Evolutionary conservation across 108 stramenopile species (phyloP).

Genomic region (Discostella pseudostelligera): DNA sequence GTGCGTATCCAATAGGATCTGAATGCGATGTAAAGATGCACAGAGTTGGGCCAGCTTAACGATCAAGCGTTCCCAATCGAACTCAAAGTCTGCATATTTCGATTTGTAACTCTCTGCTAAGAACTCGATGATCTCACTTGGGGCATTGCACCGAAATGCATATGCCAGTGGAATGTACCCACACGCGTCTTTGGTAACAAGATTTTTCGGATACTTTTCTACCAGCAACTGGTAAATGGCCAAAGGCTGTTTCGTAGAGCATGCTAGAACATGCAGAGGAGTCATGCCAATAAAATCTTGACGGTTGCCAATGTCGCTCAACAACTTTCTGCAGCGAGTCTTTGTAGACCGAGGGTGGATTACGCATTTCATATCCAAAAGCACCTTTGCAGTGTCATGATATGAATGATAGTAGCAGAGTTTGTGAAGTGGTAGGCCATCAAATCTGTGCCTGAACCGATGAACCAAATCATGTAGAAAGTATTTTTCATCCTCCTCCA

Average conservation of each 20-base stretch:
- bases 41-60: not conserved
- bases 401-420: too few species aligned
- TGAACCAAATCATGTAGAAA: too few species aligned
- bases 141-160: constrained; percentile 1
- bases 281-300: not conserved
- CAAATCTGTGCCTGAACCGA: too few species aligned
- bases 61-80: not conserved
- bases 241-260: not conserved
- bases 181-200: not conserved
- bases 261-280: constrained; percentile 7
- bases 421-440: too few species aligned
- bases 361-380: not conserved
- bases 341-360: constrained; percentile 2
- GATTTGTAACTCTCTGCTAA: constrained; percentile 1
- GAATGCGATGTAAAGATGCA: not conserved
- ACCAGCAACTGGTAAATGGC: not conserved
- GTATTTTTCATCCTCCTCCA: too few species aligned
- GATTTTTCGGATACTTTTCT: not conserved
- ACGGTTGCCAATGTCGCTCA: not conserved
- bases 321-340: not conserved
- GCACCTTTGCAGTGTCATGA: too few species aligned
- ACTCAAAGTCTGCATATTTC: not conserved
- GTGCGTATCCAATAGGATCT: not conserved
- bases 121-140: not conserved
- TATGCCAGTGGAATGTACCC: constrained; percentile 1